These are phyloP conservation scores for Astrothelium macrocarpum DNA, from an alignment of 495 filamentous ascomycete species.

Conservation along the genomic window DNA sequence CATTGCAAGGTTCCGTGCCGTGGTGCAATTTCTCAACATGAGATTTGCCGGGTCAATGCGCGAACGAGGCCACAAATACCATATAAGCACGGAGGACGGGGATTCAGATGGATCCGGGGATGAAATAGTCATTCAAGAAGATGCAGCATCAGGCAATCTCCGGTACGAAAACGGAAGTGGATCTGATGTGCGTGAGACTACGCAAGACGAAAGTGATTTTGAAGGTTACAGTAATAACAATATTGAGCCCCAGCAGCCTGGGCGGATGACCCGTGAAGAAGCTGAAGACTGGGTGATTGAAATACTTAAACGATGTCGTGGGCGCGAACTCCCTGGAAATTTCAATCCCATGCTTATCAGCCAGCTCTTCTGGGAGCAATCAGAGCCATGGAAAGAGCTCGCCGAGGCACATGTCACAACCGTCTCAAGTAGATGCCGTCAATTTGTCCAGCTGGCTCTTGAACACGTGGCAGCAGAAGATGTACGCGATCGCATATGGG, in stretches of 20 bases:
- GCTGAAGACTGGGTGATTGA: conserved; percentile 10
- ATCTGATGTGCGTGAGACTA: no score
- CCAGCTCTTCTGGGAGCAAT: conserved; percentile 18
- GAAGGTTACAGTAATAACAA: no score
- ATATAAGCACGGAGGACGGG: not conserved
- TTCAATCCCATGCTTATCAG: conserved; percentile 45
- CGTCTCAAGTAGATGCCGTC: conserved; percentile 17
- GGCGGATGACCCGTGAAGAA: not conserved
- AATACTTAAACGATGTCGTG: conserved; percentile 26
- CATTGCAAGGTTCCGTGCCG: conserved; percentile 48
- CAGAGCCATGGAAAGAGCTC: conserved; percentile 21
- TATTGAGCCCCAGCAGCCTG: not conserved
- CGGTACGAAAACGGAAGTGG: not conserved
- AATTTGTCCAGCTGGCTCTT: conserved; percentile 17
- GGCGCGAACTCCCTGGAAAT: conserved; percentile 43
- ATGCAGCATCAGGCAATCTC: not conserved
- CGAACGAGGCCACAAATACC: conserved; percentile 34
- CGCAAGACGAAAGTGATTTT: no score
- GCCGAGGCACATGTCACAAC: conserved; percentile 22
- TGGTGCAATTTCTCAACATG: conserved; percentile 50
- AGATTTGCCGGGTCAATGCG: conserved; percentile 45
- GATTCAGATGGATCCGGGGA: not conserved
- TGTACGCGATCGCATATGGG: conserved; percentile 10
- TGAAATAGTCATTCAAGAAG: not conserved
- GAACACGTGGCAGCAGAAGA: conserved; percentile 12